Evolutionary conservation across 1,284 basidiomycete genomes (phyloP).

Genomic region (Naganishia sp.): DNA sequence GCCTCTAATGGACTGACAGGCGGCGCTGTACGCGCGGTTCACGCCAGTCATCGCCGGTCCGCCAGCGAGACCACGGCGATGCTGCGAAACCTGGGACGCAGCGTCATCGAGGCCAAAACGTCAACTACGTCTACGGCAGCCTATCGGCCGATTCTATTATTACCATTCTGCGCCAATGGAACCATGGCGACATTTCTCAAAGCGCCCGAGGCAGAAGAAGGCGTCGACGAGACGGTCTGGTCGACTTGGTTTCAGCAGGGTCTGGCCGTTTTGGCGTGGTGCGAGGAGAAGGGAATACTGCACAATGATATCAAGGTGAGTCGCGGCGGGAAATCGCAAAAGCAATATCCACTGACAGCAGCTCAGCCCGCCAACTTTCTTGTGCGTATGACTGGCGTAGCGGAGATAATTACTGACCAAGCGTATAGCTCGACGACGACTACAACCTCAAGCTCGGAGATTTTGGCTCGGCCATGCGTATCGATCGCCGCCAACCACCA

Average conservation of each 20-base stretch:
- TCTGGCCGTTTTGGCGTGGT: constrained; percentile 52
- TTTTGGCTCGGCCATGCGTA: constrained; percentile 56
- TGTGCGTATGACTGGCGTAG: constrained; percentile 40
- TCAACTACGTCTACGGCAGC: not conserved
- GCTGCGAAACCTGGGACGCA: not conserved
- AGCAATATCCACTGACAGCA: not conserved
- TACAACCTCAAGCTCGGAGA: constrained; percentile 55
- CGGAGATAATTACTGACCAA: constrained; percentile 4
- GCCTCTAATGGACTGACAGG: not conserved
- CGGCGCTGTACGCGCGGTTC: not conserved
- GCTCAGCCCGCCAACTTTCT: constrained; percentile 20
- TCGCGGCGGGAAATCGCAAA: constrained; percentile 42
- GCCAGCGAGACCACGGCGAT: constrained; percentile 13
- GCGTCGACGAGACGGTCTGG: constrained; percentile 14
- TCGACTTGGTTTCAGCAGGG: constrained; percentile 28
- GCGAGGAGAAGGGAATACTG: constrained; percentile 54
- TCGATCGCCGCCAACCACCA: constrained; percentile 51
- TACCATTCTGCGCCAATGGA: constrained; percentile 18
- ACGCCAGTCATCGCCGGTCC: not conserved
- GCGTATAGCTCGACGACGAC: constrained; percentile 47
- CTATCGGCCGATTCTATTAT: constrained; percentile 16
- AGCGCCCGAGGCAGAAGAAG: not conserved
- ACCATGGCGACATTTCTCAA: constrained; percentile 22
- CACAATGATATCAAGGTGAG: constrained; percentile 57
- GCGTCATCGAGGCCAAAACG: not conserved